Evolutionary conservation across 2,329 filamentous ascomycete genomes (phyloP).

Genomic region (Fusarium concolor): DNA sequence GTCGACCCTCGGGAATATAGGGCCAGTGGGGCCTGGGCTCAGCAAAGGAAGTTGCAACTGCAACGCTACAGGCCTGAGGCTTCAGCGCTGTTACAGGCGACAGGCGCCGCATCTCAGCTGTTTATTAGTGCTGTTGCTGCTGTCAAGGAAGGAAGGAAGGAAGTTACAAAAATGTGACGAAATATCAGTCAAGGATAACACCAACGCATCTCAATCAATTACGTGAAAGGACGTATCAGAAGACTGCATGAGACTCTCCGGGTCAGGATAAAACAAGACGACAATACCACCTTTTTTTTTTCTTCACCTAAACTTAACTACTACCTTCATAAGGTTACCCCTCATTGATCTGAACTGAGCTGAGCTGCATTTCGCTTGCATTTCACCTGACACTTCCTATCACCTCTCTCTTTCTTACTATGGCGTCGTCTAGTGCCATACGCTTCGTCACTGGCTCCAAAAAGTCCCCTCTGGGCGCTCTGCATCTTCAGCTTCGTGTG

Average conservation of each 20-base stretch:
- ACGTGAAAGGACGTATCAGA: not conserved
- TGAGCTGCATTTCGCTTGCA: not conserved
- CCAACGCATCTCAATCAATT: not conserved
- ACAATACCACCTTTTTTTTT: not conserved
- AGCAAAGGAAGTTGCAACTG: not conserved
- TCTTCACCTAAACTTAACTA: not conserved
- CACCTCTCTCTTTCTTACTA: slow-evolving; percentile 16
- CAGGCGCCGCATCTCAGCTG: slow-evolving; percentile 35
- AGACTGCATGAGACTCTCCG: not conserved
- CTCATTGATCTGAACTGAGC: slow-evolving; percentile 7
- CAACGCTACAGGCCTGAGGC: slow-evolving; percentile 35
- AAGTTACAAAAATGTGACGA: not conserved
- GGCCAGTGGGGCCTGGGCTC: slow-evolving; percentile 24
- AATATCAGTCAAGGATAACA: not conserved
- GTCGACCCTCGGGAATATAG: slow-evolving; percentile 21
- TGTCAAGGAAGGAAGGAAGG: not conserved
- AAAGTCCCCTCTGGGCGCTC: slow-evolving; percentile 57
- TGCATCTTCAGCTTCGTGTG: slow-evolving; percentile 74
- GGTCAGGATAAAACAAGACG: not conserved
- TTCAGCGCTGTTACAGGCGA: slow-evolving; percentile 44
- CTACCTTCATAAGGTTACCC: slow-evolving; percentile 18
- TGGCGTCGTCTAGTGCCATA: slow-evolving; percentile 52
- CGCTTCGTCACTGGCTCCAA: slow-evolving; percentile 62
- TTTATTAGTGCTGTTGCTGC: not conserved
- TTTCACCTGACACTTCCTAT: not conserved